phyloP scores from a whole-genome alignment of 345 rosid genomes.

The Populus simonii region DNA sequence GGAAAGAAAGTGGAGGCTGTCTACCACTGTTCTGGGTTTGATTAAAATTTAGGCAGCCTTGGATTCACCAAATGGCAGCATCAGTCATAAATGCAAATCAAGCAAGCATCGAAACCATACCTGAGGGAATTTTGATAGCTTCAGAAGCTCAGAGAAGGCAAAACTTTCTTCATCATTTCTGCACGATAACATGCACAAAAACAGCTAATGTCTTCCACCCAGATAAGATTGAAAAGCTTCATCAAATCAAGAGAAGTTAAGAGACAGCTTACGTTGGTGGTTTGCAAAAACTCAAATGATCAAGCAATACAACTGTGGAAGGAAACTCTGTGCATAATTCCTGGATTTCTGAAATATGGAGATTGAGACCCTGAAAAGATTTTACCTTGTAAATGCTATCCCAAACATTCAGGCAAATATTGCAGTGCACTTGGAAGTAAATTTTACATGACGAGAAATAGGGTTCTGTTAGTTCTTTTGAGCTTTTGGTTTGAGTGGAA shows the following conservation, averaged over 20 bases:
- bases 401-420: not conserved
- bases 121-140: constrained; percentile 79
- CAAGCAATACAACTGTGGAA: constrained; percentile 64
- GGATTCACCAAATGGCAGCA: not conserved
- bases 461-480: not conserved
- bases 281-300: constrained; percentile 91
- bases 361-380: constrained; percentile 66
- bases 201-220: constrained; percentile 1
- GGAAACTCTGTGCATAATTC: constrained; percentile 79
- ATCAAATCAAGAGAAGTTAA: constrained; percentile 3
- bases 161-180: constrained; percentile 65
- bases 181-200: constrained; percentile 24
- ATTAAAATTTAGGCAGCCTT: not conserved
- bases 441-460: not conserved
- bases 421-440: not conserved
- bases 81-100: not conserved
- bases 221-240: constrained; percentile 6
- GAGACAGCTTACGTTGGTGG: constrained; percentile 56
- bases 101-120: constrained; percentile 29
- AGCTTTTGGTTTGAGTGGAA: not conserved
- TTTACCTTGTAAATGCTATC: not conserved
- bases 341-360: constrained; percentile 73
- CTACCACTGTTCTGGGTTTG: not conserved
- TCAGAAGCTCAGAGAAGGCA: constrained; percentile 60
- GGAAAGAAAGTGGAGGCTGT: not conserved